phyloP scores from a whole-genome alignment of 192 early-diverging fungal species.

The Coemansia sp. region DNA sequence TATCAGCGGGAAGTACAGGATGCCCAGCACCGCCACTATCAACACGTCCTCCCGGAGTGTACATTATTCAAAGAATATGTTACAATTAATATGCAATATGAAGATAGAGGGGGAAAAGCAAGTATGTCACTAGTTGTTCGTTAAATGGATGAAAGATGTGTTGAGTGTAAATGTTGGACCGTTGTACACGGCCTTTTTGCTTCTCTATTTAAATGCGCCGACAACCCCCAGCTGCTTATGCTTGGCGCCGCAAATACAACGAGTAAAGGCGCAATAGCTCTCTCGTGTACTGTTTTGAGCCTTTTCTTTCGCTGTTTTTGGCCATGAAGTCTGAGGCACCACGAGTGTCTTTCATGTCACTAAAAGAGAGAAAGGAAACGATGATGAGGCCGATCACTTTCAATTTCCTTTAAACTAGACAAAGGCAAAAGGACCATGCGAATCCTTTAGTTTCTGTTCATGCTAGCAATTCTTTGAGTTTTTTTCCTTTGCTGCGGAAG shows the following conservation, averaged over 20 bases:
- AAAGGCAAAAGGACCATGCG: not conserved
- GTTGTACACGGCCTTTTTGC: not conserved
- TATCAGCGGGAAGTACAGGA: not conserved
- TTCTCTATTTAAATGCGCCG: not conserved
- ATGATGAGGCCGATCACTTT: not conserved
- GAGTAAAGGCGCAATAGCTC: constrained; percentile 1
- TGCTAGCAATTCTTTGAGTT: not conserved
- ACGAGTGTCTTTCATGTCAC: not conserved
- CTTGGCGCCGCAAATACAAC: not conserved
- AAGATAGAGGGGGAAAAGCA: not conserved
- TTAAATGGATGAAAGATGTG: not conserved
- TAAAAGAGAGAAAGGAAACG: not conserved
- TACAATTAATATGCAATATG: not conserved
- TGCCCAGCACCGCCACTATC: not conserved
- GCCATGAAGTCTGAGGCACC: not conserved
- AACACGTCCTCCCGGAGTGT: not conserved
- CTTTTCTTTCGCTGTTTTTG: not conserved
- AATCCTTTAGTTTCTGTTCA: not conserved
- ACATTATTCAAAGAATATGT: not conserved
- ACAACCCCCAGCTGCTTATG: not conserved
- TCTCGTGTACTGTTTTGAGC: not conserved
- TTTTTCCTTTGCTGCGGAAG: not conserved
- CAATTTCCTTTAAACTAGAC: not conserved
- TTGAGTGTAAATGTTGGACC: not conserved
- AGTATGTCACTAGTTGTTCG: not conserved